Evolutionary conservation across 2,329 filamentous ascomycete species (phyloP).

Genomic region (Colletotrichum viniferum): DNA sequence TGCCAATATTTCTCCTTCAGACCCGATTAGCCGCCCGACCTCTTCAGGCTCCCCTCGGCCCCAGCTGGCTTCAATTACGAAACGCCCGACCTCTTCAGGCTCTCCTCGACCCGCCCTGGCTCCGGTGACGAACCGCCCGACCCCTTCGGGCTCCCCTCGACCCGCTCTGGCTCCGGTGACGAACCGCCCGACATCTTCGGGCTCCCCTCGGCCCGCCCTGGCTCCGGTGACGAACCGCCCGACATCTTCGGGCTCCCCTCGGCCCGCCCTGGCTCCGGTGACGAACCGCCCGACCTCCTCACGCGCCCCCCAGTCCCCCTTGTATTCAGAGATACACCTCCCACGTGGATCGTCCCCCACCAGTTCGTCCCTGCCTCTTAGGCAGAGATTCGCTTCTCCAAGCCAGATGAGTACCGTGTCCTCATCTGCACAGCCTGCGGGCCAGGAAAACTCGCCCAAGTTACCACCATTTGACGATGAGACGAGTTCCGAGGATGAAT

Average conservation of each 20-base stretch:
- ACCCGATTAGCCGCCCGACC: neutral
- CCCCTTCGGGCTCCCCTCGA: too few relatives aligned
- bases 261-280: too few relatives aligned
- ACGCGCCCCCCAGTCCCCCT: accelerated
- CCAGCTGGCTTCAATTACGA: neutral
- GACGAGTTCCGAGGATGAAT: neutral
- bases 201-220: neutral
- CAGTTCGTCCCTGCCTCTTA: neutral
- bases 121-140: too few relatives aligned
- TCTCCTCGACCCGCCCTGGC: too few relatives aligned
- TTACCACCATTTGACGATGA: neutral
- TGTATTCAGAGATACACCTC: neutral
- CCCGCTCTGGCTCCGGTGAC: too few relatives aligned
- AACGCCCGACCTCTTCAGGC: too few relatives aligned
- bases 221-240: neutral
- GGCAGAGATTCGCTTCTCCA: neutral
- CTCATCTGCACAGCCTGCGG: neutral
- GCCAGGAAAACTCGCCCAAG: neutral
- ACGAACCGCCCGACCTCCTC: neutral
- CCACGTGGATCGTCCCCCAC: neutral
- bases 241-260: too few relatives aligned
- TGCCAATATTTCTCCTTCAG: too few relatives aligned
- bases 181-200: neutral
- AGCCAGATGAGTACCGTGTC: neutral
- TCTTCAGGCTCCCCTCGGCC: neutral